Base-by-base conservation (phyloP, 257 asterid genomes). In the Salvia rosmarinus region DNA sequence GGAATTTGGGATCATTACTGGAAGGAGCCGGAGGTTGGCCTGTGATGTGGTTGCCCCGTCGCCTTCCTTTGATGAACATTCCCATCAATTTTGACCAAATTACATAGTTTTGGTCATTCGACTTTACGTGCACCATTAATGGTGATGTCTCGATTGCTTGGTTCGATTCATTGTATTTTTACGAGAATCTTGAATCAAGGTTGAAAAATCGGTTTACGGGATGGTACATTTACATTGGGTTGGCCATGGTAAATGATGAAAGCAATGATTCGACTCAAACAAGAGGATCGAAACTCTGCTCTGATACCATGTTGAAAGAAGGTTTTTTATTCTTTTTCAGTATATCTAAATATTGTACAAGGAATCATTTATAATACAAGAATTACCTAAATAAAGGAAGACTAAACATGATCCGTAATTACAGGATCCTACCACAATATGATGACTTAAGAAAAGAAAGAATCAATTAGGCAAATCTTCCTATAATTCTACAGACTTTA, bases 61-160 rank as follows among this genome's bases (percentile, higher is more conserved):
- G n/a, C 25, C 25, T 49, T 49, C 10, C 56, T 49, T 49, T 49
- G 56, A 49, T 49, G 6, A 49, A 49, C 56, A 49, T 49, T 49
- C 56, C n/a, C 56, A 49, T 49, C 56, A 49, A 16, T 49, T n/a
- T 49, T 16, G 56, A 49, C 56, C 56, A 49, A 49, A 49, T 16
- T 49, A 9, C 23, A 49, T 49, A 49, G 21, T 49, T 49, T 49
- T 3, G 56, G 56, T 49, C 56, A 49, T 49, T 49, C 54, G n/a
- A 4, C 28, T 57, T 57, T 25, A 57, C 64, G 4, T 57, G 25
- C 42, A 57, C 64, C 64, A 57, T 57, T 21, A 57, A 57, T 57
- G 64, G 64, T 57, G 64, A 57, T 28, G 64, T 57, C 64, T 57
- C 64, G 20, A 23, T 57, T 12, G 42, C 42, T 28, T 57, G 42